A percentile compares a stretch with the other conserved stretches of the same genome.
Conservation (phyloP, 306 rosid genomes). For the Myrica gale region DNA sequence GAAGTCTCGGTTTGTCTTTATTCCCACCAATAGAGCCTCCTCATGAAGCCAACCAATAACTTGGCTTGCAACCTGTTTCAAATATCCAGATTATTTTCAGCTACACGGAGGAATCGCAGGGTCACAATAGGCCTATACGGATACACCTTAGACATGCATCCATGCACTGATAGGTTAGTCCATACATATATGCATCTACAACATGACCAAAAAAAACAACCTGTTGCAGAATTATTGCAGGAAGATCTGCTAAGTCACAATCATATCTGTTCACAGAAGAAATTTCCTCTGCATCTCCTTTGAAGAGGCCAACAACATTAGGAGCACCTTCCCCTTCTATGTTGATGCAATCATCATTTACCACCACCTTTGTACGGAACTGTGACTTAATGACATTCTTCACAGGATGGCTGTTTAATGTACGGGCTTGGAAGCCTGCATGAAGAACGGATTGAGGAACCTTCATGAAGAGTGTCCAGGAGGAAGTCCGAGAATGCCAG, state of each 20-base stretch:
- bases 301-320: conserved; percentile 67
- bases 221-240: conserved; percentile 87
- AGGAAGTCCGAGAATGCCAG: conserved; percentile 83
- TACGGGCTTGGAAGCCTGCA: conserved; percentile 40
- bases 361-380: conserved; percentile 78
- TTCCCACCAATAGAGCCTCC: conserved; percentile 81
- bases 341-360: conserved; percentile 72
- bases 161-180: not conserved
- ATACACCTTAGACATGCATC: not conserved
- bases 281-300: conserved; percentile 57
- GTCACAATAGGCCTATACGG: not conserved
- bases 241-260: conserved; percentile 78
- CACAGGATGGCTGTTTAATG: conserved; percentile 35
- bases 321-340: conserved; percentile 90
- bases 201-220: conserved; percentile 25
- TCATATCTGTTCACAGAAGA: conserved; percentile 69
- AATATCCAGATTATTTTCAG: conserved; percentile 12
- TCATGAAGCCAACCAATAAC: conserved; percentile 77
- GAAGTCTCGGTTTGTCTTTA: conserved; percentile 70
- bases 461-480: conserved; percentile 81
- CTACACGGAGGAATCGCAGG: conserved; percentile 20
- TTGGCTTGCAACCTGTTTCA: conserved; percentile 80
- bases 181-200: not conserved
- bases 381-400: conserved; percentile 50
- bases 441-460: conserved; percentile 66